Base-by-base conservation (phyloP, 2,329 filamentous ascomycete species). In the Claviceps sp. region DNA sequence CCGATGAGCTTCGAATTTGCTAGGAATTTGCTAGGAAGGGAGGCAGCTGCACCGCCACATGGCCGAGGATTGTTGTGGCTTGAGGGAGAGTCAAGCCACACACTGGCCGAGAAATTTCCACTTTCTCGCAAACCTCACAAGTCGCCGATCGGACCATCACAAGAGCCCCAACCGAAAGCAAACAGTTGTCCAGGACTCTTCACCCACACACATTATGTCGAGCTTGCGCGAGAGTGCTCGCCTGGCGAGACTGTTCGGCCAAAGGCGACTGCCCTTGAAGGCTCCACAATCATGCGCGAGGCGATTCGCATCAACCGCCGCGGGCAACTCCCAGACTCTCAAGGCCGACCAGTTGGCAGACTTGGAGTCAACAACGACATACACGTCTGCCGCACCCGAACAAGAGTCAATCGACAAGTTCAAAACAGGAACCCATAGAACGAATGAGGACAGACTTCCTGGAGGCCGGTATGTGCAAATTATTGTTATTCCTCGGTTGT, bases 291-390 rank as follows among this genome's bases (percentile, higher is more conserved):
- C 59, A 38, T 63, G 61, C 56, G 57, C 57, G 38, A 64, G 65
- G 54, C 67, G 73, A 64, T 74, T 71, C 60, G 69, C 69, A 53
- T 77, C 76, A n/a, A 73, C 71, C 46, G 65, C 70, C 55, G 67
- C 67, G 13, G 62, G 43, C 63, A 49, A 67, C 68, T 57, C 64
- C 56, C 48, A 57, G 8, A 42, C 58, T 30, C 48, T 41, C 38
- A 48, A 52, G 24, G 52, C 55, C 34, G 60, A 69, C 11, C 63
- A 59, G 38, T 63, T 77, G 42, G 60, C 64, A 47, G 77, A 79
- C 55, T 68, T 81, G 55, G 77, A 81, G 59, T 56, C 65, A 41
- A 69, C 72, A 37, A 78, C 77, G 50, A 72, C 75, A 37, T 70
- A 79, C 58, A 59, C 60, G 38, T 65, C 68, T 18, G 71, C 74